These are phyloP conservation scores for Mucor racemosus DNA, from an alignment of 371 early-diverging fungal genomes.

Conservation along the genomic window DNA sequence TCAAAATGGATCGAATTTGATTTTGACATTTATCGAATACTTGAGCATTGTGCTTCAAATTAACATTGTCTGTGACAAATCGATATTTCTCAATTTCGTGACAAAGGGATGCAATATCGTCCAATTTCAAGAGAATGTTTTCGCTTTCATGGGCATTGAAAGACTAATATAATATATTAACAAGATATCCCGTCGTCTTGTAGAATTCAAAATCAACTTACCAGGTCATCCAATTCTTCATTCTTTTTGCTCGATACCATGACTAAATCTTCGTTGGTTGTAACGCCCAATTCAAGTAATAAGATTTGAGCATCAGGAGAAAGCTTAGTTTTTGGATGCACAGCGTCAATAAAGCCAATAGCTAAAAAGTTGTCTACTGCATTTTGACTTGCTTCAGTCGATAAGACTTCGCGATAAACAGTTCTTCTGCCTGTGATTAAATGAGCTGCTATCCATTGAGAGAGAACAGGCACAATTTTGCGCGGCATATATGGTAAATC, in stretches of 20 bases:
- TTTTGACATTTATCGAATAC: slow-evolving; percentile 59
- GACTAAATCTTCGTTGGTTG: slow-evolving; percentile 53
- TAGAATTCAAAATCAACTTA: slow-evolving; percentile 1
- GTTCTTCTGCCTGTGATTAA: slow-evolving; percentile 55
- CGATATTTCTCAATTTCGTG: slow-evolving; percentile 52
- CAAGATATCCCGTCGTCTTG: background rate
- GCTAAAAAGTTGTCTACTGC: slow-evolving; percentile 55
- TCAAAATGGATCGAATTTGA: slow-evolving; percentile 52
- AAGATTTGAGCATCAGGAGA: slow-evolving; percentile 56
- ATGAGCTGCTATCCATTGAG: slow-evolving; percentile 61
- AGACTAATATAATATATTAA: background rate
- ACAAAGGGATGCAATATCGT: slow-evolving; percentile 49
- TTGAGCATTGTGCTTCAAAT: slow-evolving; percentile 46
- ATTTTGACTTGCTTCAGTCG: slow-evolving; percentile 53
- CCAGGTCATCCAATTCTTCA: slow-evolving; percentile 9
- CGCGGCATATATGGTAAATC: slow-evolving; percentile 57
- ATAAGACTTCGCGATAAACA: slow-evolving; percentile 54
- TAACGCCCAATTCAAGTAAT: slow-evolving; percentile 49
- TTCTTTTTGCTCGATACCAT: slow-evolving; percentile 41
- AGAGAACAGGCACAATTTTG: slow-evolving; percentile 51
- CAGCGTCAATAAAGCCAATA: slow-evolving; percentile 51
- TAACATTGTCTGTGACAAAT: slow-evolving; percentile 36
- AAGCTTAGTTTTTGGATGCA: slow-evolving; percentile 49
- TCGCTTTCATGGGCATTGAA: slow-evolving; percentile 12
- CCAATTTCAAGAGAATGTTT: slow-evolving; percentile 27